Base-by-base conservation (phyloP, 1,139 yeast genomes). In the Hansenula anomala region DNA sequence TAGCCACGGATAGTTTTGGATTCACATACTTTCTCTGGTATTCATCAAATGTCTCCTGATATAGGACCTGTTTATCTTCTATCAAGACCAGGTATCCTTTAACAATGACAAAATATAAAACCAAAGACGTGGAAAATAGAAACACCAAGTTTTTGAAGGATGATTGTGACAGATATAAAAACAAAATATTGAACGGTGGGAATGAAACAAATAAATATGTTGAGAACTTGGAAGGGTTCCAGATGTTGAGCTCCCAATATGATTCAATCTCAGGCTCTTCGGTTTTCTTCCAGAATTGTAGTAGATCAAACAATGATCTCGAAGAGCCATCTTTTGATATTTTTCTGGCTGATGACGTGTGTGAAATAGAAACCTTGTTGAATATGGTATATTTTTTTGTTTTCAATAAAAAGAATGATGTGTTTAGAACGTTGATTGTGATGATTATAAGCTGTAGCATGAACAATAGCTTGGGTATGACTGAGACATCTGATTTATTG, bases 11-110 rank as follows among this genome's bases (percentile, higher is more conserved):
- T 1, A 76, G 61, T 39, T 73, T 71, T 4, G 90, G 89, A 36
- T 71, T 71, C n/a, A 83, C 84, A 46, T 71, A 76, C 54, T 83
- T 83, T 31, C 69, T 62, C 47, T 80, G 75, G 52, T 80, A 80
- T 51, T 84, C 94, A 27, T 70, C 71, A 44, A 80, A 67, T 52
- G 78, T 75, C 50, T 83, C 88, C 45, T 73, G 76, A 46, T 72
- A 73, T 8, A 85, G 54, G 12, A 81, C 65, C 39, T 75, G 77
- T 46, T 78, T 81, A 58, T 85, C 92, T 37, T 69, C 64, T 15
- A 78, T 45, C 40, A 77, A 63, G 4, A 63, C 63, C 26, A 73
- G 61, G 51, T 77, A 84, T 36, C 67, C 62, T 30, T 59, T 55
- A 13, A 64, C 54, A n/a, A 78, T 54, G 8, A 72, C 49, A 33